Evolutionary conservation across 2,329 filamentous ascomycete species (phyloP).

Genomic region (Ophiocordyceps sinensis): DNA sequence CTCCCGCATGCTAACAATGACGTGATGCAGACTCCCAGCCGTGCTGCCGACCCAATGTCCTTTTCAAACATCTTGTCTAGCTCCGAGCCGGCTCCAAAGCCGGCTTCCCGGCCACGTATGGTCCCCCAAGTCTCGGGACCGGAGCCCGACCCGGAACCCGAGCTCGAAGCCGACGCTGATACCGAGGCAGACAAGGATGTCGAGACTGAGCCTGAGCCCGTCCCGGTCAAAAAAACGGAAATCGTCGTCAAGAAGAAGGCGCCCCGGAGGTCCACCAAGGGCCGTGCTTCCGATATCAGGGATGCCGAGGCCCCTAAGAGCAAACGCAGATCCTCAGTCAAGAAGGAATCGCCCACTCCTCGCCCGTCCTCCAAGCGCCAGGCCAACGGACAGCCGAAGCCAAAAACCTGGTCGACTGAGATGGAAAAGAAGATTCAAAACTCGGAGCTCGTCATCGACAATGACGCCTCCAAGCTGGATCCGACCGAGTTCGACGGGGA

Average conservation of each 20-base stretch:
- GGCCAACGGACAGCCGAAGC: constrained; percentile 45
- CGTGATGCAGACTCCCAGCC: constrained; percentile 46
- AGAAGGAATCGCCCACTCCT: constrained; percentile 30
- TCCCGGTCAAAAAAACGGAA: constrained; percentile 11
- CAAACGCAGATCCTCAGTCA: constrained; percentile 34
- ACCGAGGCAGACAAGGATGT: constrained; percentile 19
- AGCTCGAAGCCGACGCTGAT: constrained; percentile 12
- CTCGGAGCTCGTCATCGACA: constrained; percentile 26
- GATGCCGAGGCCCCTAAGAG: constrained; percentile 34
- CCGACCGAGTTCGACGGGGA: constrained; percentile 26
- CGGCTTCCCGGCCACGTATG: constrained; percentile 30
- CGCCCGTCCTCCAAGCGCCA: constrained; percentile 42
- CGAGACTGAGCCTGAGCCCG: constrained; percentile 19
- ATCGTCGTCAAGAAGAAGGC: constrained; percentile 15
- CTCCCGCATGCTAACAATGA: neutral
- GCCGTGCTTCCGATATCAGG: constrained; percentile 35
- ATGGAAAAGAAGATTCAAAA: constrained; percentile 27
- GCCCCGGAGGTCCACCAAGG: constrained; percentile 27
- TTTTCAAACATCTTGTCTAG: constrained; percentile 89
- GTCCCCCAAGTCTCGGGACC: constrained; percentile 8
- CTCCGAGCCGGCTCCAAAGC: constrained; percentile 48
- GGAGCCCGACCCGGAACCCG: constrained; percentile 7
- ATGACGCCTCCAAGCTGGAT: constrained; percentile 30
- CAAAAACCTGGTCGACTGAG: constrained; percentile 47
- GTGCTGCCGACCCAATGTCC: constrained; percentile 79